Evolutionary conservation across 2,329 filamentous ascomycete genomes (phyloP).

Genomic region (Venturiaceae sp.): DNA sequence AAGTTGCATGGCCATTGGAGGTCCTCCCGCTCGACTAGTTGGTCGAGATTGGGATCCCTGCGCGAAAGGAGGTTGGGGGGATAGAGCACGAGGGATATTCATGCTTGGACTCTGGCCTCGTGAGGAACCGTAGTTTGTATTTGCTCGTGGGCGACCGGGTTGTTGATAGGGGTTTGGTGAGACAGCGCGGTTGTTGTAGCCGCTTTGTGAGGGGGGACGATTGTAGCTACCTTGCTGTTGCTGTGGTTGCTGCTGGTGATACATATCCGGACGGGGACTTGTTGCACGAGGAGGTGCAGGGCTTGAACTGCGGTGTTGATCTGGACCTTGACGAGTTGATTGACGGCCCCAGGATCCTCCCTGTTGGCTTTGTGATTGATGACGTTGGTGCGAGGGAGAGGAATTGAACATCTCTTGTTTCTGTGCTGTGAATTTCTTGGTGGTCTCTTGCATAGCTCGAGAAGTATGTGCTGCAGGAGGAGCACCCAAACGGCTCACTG

Average conservation of each 20-base stretch:
- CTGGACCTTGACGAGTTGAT: constrained; percentile 27
- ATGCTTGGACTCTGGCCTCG: constrained; percentile 16
- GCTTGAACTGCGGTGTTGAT: constrained; percentile 33
- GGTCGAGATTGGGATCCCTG: constrained; percentile 35
- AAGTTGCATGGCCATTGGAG: constrained; percentile 35
- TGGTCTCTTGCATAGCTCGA: constrained; percentile 90
- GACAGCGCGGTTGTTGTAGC: constrained; percentile 11
- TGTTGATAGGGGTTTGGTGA: constrained; percentile 55
- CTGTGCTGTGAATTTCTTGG: constrained; percentile 39
- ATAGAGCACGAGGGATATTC: constrained; percentile 31
- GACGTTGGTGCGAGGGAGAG: constrained; percentile 11
- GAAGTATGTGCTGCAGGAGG: constrained; percentile 89
- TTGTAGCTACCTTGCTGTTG: background rate
- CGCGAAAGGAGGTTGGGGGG: constrained; percentile 40
- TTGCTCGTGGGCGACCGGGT: constrained; percentile 20
- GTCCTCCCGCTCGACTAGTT: constrained; percentile 27
- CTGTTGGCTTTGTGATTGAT: constrained; percentile 26
- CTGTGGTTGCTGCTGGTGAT: constrained; percentile 35
- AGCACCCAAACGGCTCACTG: constrained; percentile 70
- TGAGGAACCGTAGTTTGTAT: constrained; percentile 14
- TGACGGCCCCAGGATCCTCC: constrained; percentile 19
- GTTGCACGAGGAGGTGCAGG: constrained; percentile 54
- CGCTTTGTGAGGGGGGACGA: background rate
- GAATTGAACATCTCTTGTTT: constrained; percentile 66
- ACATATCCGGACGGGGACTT: constrained; percentile 48